A percentile compares a stretch with the other conserved stretches of the same genome.
phyloP scores from a whole-genome alignment of 352 stramenopile species.

The Phytophthora sansomeana region DNA sequence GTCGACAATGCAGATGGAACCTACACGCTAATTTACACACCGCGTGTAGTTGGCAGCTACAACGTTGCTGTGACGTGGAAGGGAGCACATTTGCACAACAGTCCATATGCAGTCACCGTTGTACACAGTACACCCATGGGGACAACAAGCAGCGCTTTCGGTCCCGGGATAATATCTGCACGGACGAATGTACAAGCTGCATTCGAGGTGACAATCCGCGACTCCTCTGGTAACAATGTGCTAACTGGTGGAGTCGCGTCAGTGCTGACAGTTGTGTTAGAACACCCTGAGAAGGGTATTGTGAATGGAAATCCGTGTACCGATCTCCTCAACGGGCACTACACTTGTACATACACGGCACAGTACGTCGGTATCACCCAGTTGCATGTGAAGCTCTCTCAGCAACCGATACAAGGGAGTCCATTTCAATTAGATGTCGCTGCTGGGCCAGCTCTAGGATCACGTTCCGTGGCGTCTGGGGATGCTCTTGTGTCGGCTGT shows the following conservation, averaged over 20 bases:
- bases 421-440: slow-evolving; percentile 60
- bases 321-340: slow-evolving; percentile 64
- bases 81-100: slow-evolving; percentile 59
- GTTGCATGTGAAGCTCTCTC: slow-evolving; percentile 43
- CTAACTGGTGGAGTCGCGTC: slow-evolving; percentile 44
- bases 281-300: slow-evolving; percentile 44
- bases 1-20: slow-evolving; percentile 62
- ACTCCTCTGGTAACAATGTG: slow-evolving; percentile 65
- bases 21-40: slow-evolving; percentile 57
- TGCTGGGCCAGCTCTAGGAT: slow-evolving; percentile 60
- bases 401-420: slow-evolving; percentile 45
- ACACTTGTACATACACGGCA: slow-evolving; percentile 68
- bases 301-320: slow-evolving; percentile 51
- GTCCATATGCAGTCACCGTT: slow-evolving; percentile 65
- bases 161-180: slow-evolving; percentile 42
- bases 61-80: slow-evolving; percentile 55
- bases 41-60: slow-evolving; percentile 53
- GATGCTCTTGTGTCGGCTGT: slow-evolving; percentile 59
- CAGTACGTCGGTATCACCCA: slow-evolving; percentile 50
- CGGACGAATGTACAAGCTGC: slow-evolving; percentile 65
- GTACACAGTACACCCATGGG: slow-evolving; percentile 54
- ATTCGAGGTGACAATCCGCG: slow-evolving; percentile 66
- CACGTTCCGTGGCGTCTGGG: slow-evolving; percentile 48
- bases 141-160: slow-evolving; percentile 50
- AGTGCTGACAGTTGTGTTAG: slow-evolving; percentile 45